Conservation (phyloP, 2,329 filamentous ascomycete genomes). For the Colletotrichum sp. region DNA sequence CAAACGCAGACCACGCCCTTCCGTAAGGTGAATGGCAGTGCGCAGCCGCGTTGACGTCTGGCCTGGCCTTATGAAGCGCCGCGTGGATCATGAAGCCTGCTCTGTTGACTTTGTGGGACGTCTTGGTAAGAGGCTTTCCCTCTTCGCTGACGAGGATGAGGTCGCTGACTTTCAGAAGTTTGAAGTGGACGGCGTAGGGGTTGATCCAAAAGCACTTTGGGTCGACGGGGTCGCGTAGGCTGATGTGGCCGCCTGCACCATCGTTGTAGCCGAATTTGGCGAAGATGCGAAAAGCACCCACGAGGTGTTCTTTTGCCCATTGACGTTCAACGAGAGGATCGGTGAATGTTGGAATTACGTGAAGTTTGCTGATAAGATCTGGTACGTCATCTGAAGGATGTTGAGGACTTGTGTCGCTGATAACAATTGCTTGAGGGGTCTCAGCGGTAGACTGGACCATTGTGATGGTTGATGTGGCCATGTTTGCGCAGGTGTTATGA, state of each 20-base stretch:
- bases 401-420: not conserved
- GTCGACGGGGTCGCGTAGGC: not conserved
- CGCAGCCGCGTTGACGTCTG: not conserved
- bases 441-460: not conserved
- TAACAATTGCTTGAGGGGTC: not conserved
- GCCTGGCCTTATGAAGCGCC: not conserved
- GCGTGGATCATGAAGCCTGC: not conserved
- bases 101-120: not conserved
- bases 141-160: not conserved
- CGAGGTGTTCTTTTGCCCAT: not conserved
- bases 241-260: not conserved
- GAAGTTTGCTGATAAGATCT: not conserved
- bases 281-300: not conserved
- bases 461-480: not conserved
- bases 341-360: not conserved
- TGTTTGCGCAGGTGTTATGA: not conserved
- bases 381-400: not conserved
- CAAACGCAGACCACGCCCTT: not conserved
- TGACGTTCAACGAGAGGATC: not conserved
- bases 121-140: not conserved
- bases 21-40: not conserved
- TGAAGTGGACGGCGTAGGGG: not conserved
- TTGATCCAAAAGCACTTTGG: not conserved
- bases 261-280: not conserved
- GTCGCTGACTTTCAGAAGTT: not conserved